Evolutionary conservation across 106 monocot genomes (phyloP), one percentile per base, ranked within the genome.

Genomic region (Allium sativum): DNA sequence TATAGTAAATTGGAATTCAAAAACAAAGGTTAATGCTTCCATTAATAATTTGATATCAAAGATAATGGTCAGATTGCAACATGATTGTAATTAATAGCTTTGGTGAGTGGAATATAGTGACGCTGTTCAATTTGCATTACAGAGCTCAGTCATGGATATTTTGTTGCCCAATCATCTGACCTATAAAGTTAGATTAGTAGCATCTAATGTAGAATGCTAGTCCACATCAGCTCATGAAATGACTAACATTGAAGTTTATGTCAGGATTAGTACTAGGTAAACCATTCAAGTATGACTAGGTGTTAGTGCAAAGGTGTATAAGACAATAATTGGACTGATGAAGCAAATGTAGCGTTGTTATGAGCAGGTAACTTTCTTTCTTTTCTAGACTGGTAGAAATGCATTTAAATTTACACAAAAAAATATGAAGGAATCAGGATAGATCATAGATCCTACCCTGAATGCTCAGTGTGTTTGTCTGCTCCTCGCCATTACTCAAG

Each of bases 81-180:
- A 92, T 18, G 98, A 92, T 16, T 62, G 98, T n/a, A n/a, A n/a
- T n/a, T 58, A 98, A 85, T 68, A 92, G 92, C 62, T 78, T 54
- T 10, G 98, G 98, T 12, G 98, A 98, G 68, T 70, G 92, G 79
- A 92, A 85, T 65, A 80, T 31, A 98, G 85, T 64, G 98, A 98
- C 57, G 98, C 92, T 44, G 75, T 71, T 55, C 98, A 92, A 44
- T 78, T 82, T 50, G 98, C 98, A 31, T 55, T 98, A 50, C 98
- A 92, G 53, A 74, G 76, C 55, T 85, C 92, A 11, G 80, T 98
- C 0, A 78, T 92, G 82, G 98, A 98, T 55, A 80, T 98, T 45
- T 66, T 98, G 48, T 68, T 98, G 50, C 98, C 98, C 3, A 92
- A 98, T 48, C 98, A 92, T 55, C 53, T 98, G 58, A 98, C 85